A percentile compares a stretch with the other conserved stretches of the same genome.
Conservation (phyloP, 768 basidiomycete species). For the Kwoniella newhampshirensis region DNA sequence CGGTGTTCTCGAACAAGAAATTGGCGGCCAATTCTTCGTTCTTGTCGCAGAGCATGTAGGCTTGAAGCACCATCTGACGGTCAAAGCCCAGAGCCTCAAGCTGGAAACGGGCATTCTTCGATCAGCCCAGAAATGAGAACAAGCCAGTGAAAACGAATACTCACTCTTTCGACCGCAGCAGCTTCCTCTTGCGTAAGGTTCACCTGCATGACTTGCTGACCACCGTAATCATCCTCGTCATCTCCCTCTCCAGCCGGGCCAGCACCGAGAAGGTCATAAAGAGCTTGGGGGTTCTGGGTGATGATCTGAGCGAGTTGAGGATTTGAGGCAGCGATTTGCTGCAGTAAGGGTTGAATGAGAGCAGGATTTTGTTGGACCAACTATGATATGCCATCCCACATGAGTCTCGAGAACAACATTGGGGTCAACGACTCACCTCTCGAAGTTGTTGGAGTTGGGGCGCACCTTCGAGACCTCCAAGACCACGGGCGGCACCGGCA, state of each 20-base stretch:
- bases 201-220: slow-evolving; percentile 60
- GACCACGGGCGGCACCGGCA: slow-evolving; percentile 49
- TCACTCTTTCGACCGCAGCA: slow-evolving; percentile 82
- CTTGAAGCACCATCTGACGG: slow-evolving; percentile 76
- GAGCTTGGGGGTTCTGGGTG: slow-evolving; percentile 68
- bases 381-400: slow-evolving; percentile 43
- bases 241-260: slow-evolving; percentile 51
- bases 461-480: slow-evolving; percentile 59
- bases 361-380: slow-evolving; percentile 74
- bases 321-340: slow-evolving; percentile 73
- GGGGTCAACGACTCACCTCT: slow-evolving; percentile 36
- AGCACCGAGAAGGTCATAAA: slow-evolving; percentile 65
- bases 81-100: slow-evolving; percentile 84
- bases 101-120: slow-evolving; percentile 55
- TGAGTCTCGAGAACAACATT: neutral
- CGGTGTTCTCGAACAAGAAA: slow-evolving; percentile 75
- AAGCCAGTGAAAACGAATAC: slow-evolving; percentile 46
- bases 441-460: slow-evolving; percentile 73
- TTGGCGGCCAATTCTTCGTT: slow-evolving; percentile 97
- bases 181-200: slow-evolving; percentile 78
- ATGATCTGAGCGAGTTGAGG: slow-evolving; percentile 72
- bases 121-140: neutral
- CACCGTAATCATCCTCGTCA: slow-evolving; percentile 53
- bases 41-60: slow-evolving; percentile 81
- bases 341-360: slow-evolving; percentile 73